Base-by-base conservation (phyloP, 495 filamentous ascomycete species). In the Extremus antarcticus region DNA sequence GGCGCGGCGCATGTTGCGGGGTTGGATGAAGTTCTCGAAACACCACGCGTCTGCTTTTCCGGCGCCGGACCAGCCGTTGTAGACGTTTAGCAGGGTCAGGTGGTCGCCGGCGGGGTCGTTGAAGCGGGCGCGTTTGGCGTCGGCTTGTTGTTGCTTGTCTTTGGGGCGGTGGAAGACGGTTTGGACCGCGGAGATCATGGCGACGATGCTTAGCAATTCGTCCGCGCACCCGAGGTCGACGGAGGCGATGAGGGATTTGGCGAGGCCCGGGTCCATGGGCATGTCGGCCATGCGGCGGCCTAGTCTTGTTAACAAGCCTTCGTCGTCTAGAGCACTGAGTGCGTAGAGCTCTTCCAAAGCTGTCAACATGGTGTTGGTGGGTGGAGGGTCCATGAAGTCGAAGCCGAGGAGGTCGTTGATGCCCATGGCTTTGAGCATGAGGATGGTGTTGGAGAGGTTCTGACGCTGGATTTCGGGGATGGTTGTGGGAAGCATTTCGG, bases 381-480 rank as follows among this genome's bases (percentile, higher is more conserved):
- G 92, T 1, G 92, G 92, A 1, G 91, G 89, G 62, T 97, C 94
- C 90, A 99, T 96, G 63, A 97, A 99, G 66, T 96, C 91, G 63
- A 99, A 99, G 58, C 94, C 88, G 11, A 99, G 79, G 2, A 99
- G 75, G 63, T 99, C 92, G 62, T 97, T 96, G 66, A 99, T 97
- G 2, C 92, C 92, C 91, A 97, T 97, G 1, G 92, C 92, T 68
- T 99, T 99, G 25, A 99, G 77, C 90, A 97, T 95, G 24, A 99
- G 81, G 69, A 99, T 97, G 1, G 92, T 96, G 53, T 84, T 79
- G 0, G 87, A 85, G n/a, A 99, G 70, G 62, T 97, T 97, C 66
- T 95, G 90, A 8, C 92, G 80, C 64, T 99, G 92, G 48, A 99
- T 99, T 63, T 97, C 94, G 10, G 92, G 92, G 52, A 97, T 90